Evolutionary conservation across 2,329 filamentous ascomycete species (phyloP).

Genomic region (Aaosphaeria arxii): DNA sequence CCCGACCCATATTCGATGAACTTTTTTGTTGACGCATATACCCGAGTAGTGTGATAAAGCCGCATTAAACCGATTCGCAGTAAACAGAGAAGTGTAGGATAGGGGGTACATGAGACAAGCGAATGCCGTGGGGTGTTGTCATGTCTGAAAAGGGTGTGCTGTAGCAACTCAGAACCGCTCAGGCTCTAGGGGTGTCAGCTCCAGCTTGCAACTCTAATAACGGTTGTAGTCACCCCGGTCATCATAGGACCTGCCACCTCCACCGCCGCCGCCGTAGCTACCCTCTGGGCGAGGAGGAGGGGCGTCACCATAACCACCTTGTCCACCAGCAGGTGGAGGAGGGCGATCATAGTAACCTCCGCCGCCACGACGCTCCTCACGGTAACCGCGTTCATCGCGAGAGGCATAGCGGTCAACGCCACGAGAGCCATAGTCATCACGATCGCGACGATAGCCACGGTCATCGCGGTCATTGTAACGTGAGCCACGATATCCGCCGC

Average conservation of each 20-base stretch:
- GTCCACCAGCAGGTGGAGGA: slow-evolving; percentile 25
- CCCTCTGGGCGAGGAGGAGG: slow-evolving; percentile 31
- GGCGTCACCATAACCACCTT: slow-evolving; percentile 20
- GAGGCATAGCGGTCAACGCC: slow-evolving; percentile 36
- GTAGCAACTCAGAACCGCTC: slow-evolving; percentile 31
- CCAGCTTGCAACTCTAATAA: slow-evolving; percentile 38
- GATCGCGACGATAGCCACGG: slow-evolving; percentile 43
- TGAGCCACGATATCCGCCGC: slow-evolving; percentile 40
- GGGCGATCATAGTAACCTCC: slow-evolving; percentile 59
- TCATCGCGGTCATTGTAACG: slow-evolving; percentile 43
- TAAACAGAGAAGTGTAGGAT: slow-evolving; percentile 29
- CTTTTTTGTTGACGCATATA: slow-evolving; percentile 37
- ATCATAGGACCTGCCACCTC: slow-evolving; percentile 37
- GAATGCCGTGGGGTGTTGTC: slow-evolving; percentile 16
- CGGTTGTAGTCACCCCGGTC: slow-evolving; percentile 43
- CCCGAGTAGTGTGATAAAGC: slow-evolving; percentile 30
- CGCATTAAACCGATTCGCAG: slow-evolving; percentile 37
- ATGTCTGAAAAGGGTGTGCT: slow-evolving; percentile 16
- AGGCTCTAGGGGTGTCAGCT: slow-evolving; percentile 35
- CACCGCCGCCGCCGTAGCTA: slow-evolving; percentile 29
- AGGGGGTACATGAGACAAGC: slow-evolving; percentile 23
- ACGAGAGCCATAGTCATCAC: slow-evolving; percentile 24
- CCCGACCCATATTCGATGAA: slow-evolving; percentile 32
- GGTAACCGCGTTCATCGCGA: slow-evolving; percentile 56
- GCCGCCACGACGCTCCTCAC: slow-evolving; percentile 59